Base-by-base conservation (phyloP, 352 stramenopile genomes). In the Pythium vanterpoolii region DNA sequence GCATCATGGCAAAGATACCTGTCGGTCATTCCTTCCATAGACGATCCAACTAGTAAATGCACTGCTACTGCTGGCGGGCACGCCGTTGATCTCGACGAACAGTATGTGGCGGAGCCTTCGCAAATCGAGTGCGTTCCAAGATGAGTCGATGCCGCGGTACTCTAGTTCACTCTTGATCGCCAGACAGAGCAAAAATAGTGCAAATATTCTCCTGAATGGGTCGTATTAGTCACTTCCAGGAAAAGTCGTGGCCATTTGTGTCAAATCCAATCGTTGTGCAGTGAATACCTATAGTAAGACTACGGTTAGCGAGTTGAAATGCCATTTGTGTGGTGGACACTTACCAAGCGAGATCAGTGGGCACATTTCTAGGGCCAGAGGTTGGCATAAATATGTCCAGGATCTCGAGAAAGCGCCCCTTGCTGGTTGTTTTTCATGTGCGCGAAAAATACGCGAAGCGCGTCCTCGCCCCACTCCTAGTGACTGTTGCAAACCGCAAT, bases 371-470 rank as follows among this genome's bases (percentile, higher is more conserved):
- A 57, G 72, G 18, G 28, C 2, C 1, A 63, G 21, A 33, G 69
- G 40, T 77, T 75, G 21, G 66, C 55, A 33, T 76, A 77, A 8
- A 75, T 26, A 36, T 75, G 69, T 11, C 48, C 56, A 18, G 69
- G 66, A 45, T 80, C 69, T 4, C 51, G 48, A 26, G 64, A 57
- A 1, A 56, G 33, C 6, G 43, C 53, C 9, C 60, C 69, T 10
- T 39, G 21, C 45, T 80, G 60, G 19, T 74, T 56, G 7, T 66
- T 76, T 30, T 77, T 76, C 60, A 69, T 75, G 24, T 79, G 60
- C 0, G 68, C 58, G 34, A 77, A 80, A 42, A 66, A 73, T 0
- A 77, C 63, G 18, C 62, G 53, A 0, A 76, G 31, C 14, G 72
- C 58, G 60, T 80, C 69, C 14, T 71, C 62, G 0, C 49, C 30